Base-by-base conservation (phyloP, 1,284 basidiomycete genomes). In the Xerocomus minutiporus region DNA sequence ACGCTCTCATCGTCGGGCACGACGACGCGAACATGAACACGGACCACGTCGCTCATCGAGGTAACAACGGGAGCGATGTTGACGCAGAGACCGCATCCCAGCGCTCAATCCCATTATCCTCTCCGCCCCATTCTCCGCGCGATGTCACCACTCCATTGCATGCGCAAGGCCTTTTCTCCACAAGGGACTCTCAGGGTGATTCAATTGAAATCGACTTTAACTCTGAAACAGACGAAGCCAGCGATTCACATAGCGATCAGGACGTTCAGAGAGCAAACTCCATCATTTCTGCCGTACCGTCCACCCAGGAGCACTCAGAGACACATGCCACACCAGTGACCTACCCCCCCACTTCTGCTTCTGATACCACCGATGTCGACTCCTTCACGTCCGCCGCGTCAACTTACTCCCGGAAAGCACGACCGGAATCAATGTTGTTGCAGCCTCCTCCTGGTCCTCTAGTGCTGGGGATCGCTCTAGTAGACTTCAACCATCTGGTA, bases 401-500 rank as follows among this genome's bases (percentile, higher is more conserved):
- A 4, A 75, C 75, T 2, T 84, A 83, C 35, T 87, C 86, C 39
- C 78, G 80, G 59, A 91, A 91, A 68, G 78, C 82, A 29, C 78
- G 88, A 8, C 89, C 88, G 12, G 88, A 91, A 63, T 88, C 86
- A 6, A 72, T 87, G 64, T 64, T 91, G 9, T 68, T 88, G 23
- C 76, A 79, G 35, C 75, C 81, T 11, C 75, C 78, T 0, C 72
- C 71, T 20, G 82, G 82, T 2, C 82, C 82, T 5, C 70, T 92
- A 28, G 77, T 94, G 15, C 74, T 93, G 8, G 92, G 92, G 5
- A 84, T 94, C 49, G 92, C 90, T 2, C 73, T 95, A 20, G 86
- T 95, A 29, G 92, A 95, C 65, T 95, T 95, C 66, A 93, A 95
- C 67, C 92, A 95, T 70, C 69, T 93, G 63, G 91, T 92, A 64